Conservation (phyloP, 352 stramenopile genomes). For the Phytophthora colocasiae region DNA sequence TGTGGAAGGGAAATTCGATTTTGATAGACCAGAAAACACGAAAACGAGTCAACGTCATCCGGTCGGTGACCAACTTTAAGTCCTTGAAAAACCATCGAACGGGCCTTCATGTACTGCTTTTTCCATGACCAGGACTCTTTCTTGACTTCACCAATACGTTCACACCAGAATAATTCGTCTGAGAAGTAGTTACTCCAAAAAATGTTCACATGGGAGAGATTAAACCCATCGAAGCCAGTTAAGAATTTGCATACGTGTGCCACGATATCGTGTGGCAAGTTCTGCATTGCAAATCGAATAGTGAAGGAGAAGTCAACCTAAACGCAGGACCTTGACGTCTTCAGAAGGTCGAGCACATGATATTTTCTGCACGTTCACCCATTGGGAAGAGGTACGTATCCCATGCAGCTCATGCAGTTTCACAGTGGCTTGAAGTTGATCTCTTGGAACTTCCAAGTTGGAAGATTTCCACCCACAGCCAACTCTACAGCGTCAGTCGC, state of each 20-base stretch:
- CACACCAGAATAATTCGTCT: conserved; percentile 11
- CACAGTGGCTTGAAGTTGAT: neutral
- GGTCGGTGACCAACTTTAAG: neutral
- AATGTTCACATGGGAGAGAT: conserved; percentile 24
- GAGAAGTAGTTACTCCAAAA: conserved; percentile 11
- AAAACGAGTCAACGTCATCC: neutral
- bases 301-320: neutral
- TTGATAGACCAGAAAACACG: neutral
- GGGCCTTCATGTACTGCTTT: conserved; percentile 9
- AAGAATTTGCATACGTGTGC: conserved; percentile 23
- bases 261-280: conserved; percentile 22
- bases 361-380: conserved; percentile 9
- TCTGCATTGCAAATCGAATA: neutral
- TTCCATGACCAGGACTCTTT: neutral
- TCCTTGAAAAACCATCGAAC: conserved; percentile 14
- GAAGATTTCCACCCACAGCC: conserved; percentile 1
- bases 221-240: conserved; percentile 33
- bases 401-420: neutral
- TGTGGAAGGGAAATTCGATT: neutral
- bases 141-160: neutral
- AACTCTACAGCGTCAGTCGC: conserved; percentile 6
- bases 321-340: neutral
- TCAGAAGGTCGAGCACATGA: conserved; percentile 11
- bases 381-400: conserved; percentile 2
- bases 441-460: neutral